These are phyloP conservation scores for Drechslera avenae DNA, from an alignment of 2,329 filamentous ascomycete genomes.

Conservation along the genomic window DNA sequence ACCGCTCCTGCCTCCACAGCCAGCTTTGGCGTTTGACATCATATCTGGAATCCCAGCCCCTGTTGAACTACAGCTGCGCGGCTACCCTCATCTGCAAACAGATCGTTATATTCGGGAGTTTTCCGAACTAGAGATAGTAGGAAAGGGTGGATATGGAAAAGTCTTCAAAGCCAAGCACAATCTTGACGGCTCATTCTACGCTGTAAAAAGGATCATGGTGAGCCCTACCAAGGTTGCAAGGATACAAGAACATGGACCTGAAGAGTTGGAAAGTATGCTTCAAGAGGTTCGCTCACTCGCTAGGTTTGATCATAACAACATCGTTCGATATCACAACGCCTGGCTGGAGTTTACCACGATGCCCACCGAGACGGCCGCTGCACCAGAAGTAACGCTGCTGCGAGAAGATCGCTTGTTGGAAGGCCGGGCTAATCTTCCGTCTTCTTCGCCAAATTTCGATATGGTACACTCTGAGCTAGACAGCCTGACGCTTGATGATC, in stretches of 20 bases:
- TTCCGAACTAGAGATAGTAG: conserved; percentile 57
- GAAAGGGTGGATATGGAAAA: conserved; percentile 68
- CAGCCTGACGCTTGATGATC: conserved; percentile 24
- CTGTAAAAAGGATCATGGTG: conserved; percentile 68
- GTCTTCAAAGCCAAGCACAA: conserved; percentile 67
- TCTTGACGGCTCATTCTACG: conserved; percentile 67
- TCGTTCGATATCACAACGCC: conserved; percentile 68
- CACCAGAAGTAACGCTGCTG: conserved; percentile 14
- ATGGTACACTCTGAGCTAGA: conserved; percentile 21
- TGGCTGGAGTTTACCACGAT: conserved; percentile 62
- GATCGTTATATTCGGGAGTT: conserved; percentile 44
- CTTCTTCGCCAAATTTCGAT: conserved; percentile 13
- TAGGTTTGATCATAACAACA: conserved; percentile 66
- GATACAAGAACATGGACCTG: conserved; percentile 57
- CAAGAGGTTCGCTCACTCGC: conserved; percentile 67
- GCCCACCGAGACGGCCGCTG: conserved; percentile 14
- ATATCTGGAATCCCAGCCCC: conserved; percentile 23
- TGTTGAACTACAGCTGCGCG: conserved; percentile 27
- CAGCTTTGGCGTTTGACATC: conserved; percentile 17
- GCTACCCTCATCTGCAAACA: conserved; percentile 38
- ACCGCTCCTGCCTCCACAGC: conserved; percentile 15
- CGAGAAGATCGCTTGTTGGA: conserved; percentile 33
- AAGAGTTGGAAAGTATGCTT: conserved; percentile 62
- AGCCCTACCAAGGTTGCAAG: conserved; percentile 58
- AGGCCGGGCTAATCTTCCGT: conserved; percentile 19